Conservation (phyloP, 192 early-diverging fungal genomes). For the Dissophora globulifera region DNA sequence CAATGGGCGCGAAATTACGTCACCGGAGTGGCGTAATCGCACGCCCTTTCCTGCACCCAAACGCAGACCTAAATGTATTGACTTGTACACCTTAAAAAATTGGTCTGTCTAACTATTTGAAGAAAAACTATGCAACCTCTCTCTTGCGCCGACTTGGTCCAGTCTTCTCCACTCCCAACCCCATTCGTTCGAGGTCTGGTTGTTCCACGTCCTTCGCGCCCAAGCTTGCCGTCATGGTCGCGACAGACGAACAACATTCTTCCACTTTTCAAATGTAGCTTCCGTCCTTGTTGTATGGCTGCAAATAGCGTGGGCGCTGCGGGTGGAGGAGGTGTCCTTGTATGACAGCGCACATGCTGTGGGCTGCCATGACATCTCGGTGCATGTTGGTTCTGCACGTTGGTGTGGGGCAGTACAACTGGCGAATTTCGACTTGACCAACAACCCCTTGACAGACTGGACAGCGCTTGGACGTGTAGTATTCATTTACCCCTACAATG, state of each 20-base stretch:
- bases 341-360: neutral
- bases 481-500: neutral
- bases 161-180: neutral
- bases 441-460: neutral
- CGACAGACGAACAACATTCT: neutral
- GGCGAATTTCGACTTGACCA: neutral
- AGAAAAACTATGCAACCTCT: neutral
- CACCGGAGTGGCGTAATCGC: neutral
- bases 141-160: slow-evolving; percentile 7
- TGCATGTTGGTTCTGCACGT: neutral
- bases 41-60: neutral
- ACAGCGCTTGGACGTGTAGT: neutral
- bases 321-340: slow-evolving; percentile 1
- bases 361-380: slow-evolving; percentile 8
- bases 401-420: neutral
- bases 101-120: slow-evolving; percentile 11
- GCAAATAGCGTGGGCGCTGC: slow-evolving; percentile 9
- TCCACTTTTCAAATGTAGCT: slow-evolving; percentile 8
- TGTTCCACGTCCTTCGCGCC: slow-evolving; percentile 4
- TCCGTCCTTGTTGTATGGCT: slow-evolving; percentile 6
- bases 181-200: slow-evolving; percentile 2
- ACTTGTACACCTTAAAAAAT: too few relatives aligned
- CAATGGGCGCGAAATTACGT: neutral
- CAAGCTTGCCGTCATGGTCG: neutral
- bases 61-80: too few relatives aligned